phyloP scores from a whole-genome alignment of 805 yeast species.

The Lipomyces japonicus region DNA sequence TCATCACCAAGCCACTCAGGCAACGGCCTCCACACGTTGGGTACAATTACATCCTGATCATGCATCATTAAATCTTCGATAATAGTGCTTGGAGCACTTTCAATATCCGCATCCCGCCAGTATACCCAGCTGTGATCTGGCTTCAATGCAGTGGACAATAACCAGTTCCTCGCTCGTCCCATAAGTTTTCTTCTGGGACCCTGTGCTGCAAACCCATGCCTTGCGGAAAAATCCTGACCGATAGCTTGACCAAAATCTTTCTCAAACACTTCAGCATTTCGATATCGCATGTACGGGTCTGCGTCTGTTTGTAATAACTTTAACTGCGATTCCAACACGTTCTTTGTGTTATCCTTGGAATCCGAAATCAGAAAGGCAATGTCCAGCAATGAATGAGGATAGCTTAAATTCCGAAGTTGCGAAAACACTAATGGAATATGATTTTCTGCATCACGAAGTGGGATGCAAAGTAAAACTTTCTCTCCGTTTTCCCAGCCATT shows the following conservation, averaged over 20 bases:
- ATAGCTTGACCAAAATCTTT: slow-evolving; percentile 91
- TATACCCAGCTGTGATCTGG: slow-evolving; percentile 95
- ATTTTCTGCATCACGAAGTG: slow-evolving; percentile 85
- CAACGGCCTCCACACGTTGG: slow-evolving; percentile 96
- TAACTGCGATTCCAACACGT: slow-evolving; percentile 52
- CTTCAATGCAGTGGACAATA: slow-evolving; percentile 75
- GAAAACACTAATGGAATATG: slow-evolving; percentile 87
- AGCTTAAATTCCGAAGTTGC: slow-evolving; percentile 69
- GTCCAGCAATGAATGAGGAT: slow-evolving; percentile 68
- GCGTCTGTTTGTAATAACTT: slow-evolving; percentile 56
- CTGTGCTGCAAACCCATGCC: slow-evolving; percentile 95
- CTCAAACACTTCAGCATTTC: slow-evolving; percentile 75
- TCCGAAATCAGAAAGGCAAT: slow-evolving; percentile 79
- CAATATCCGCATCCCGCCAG: slow-evolving; percentile 99
- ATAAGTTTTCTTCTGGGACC: slow-evolving; percentile 91
- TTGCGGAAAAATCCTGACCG: slow-evolving; percentile 87
- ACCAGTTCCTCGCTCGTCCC: slow-evolving; percentile 96
- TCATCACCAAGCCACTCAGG: slow-evolving; percentile 87
- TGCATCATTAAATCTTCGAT: slow-evolving; percentile 91
- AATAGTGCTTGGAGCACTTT: slow-evolving; percentile 76
- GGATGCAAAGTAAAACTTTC: slow-evolving; percentile 79
- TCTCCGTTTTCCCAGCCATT: slow-evolving; percentile 76
- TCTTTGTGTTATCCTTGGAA: slow-evolving; percentile 79
- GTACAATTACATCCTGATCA: slow-evolving; percentile 86
- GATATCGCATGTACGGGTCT: slow-evolving; percentile 56